Evolutionary conservation across 768 basidiomycete genomes (phyloP).

Genomic region (Xerocomellus dryophilus): DNA sequence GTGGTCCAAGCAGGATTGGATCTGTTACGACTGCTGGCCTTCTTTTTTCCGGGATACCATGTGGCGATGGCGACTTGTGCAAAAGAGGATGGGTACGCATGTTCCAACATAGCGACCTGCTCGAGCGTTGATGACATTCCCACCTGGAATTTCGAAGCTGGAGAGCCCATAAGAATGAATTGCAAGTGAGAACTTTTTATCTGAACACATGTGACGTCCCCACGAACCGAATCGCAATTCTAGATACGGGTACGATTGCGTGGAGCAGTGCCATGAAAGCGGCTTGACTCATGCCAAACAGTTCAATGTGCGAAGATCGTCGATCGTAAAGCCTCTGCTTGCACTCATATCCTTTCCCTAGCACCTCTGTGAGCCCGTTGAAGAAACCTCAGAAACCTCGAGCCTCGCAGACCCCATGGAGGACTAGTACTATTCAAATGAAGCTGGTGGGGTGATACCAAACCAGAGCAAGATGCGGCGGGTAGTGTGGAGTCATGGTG

Average conservation of each 20-base stretch:
- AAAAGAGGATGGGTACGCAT: not conserved
- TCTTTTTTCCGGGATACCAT: not conserved
- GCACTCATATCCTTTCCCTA: not conserved
- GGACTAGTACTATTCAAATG: too few species aligned
- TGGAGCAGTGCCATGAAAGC: not conserved
- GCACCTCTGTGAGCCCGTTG: slow-evolving; percentile 1
- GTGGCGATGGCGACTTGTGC: not conserved
- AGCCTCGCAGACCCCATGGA: too few species aligned
- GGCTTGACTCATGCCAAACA: slow-evolving; percentile 1
- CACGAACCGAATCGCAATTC: not conserved
- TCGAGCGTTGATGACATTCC: not conserved
- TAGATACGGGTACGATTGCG: slow-evolving; percentile 6
- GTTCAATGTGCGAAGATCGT: not conserved
- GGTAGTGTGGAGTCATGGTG: too few species aligned
- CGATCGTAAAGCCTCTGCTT: not conserved
- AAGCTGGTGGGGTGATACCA: too few species aligned
- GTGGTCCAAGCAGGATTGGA: slow-evolving; percentile 7
- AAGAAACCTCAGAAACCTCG: not conserved
- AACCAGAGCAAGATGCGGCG: too few species aligned
- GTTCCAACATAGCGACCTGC: too few species aligned
- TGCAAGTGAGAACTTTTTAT: not conserved
- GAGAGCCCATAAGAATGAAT: not conserved
- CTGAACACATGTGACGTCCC: not conserved
- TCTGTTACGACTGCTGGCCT: not conserved
- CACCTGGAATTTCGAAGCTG: not conserved